phyloP scores from a whole-genome alignment of 345 rosid species.

The Dovyalis caffra region DNA sequence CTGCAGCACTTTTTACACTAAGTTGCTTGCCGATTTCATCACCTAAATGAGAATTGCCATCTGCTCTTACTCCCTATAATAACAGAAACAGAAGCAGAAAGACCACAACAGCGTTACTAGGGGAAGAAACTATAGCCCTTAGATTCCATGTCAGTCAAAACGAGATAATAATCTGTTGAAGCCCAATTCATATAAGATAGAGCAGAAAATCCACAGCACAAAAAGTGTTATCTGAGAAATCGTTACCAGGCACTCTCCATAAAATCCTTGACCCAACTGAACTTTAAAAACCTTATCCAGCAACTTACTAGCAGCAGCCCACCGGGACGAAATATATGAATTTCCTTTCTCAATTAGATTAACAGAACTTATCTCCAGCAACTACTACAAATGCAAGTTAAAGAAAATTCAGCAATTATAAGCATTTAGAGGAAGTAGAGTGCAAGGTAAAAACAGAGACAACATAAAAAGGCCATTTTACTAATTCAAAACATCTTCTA shows the following conservation, averaged over 20 bases:
- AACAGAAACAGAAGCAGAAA: slow-evolving; percentile 1
- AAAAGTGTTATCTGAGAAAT: neutral
- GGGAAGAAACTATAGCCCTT: slow-evolving; percentile 5
- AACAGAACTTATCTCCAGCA: slow-evolving; percentile 49
- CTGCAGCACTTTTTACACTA: slow-evolving; percentile 68
- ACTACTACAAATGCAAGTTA: slow-evolving; percentile 39
- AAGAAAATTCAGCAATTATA: slow-evolving; percentile 8
- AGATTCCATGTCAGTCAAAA: neutral
- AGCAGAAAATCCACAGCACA: neutral
- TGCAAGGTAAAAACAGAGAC: neutral
- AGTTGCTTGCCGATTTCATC: slow-evolving; percentile 79
- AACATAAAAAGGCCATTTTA: neutral
- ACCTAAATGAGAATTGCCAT: slow-evolving; percentile 59
- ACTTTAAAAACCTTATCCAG: slow-evolving; percentile 59
- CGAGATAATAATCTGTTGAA: neutral
- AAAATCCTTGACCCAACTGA: slow-evolving; percentile 77
- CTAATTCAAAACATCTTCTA: neutral
- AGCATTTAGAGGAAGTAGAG: neutral
- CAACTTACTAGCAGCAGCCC: slow-evolving; percentile 56
- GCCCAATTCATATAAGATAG: neutral
- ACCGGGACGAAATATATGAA: slow-evolving; percentile 40
- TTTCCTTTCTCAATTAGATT: slow-evolving; percentile 60
- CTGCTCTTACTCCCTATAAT: slow-evolving; percentile 71
- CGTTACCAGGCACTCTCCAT: slow-evolving; percentile 91
- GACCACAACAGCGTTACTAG: neutral